Conservation (phyloP, 192 early-diverging fungal species). For the Umbelopsis isabellina region DNA sequence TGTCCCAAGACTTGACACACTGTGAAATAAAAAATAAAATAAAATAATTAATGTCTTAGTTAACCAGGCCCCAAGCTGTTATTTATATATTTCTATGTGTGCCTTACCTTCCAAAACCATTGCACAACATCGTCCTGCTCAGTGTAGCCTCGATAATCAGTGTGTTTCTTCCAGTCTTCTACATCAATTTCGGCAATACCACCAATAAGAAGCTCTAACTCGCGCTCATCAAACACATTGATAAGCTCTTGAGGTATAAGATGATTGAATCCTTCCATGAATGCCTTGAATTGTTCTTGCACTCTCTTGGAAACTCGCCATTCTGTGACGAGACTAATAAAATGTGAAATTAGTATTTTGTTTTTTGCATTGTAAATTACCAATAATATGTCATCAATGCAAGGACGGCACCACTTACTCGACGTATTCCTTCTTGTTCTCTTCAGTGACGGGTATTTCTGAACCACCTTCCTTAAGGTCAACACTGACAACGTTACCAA, state of each 20-base stretch:
- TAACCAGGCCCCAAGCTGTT: no score
- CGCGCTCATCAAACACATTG: constrained; percentile 93
- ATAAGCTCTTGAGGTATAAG: constrained; percentile 92
- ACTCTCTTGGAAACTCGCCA: constrained; percentile 86
- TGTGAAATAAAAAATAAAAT: constrained; percentile 11
- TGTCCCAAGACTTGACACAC: constrained; percentile 81
- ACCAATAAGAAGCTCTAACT: constrained; percentile 95
- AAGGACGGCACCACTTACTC: constrained; percentile 48
- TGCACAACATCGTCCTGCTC: constrained; percentile 90
- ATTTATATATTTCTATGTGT: no score
- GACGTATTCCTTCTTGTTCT: constrained; percentile 94
- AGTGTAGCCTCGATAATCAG: constrained; percentile 93
- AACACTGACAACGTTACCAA: constrained; percentile 82
- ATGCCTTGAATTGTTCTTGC: constrained; percentile 91
- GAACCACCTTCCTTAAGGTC: constrained; percentile 85
- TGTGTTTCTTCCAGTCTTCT: constrained; percentile 97
- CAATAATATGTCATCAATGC: no score
- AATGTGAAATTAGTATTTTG: background rate
- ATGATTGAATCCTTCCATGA: constrained; percentile 91
- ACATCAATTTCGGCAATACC: constrained; percentile 93
- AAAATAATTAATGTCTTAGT: background rate
- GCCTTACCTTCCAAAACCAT: constrained; percentile 89
- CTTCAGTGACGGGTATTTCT: constrained; percentile 87
- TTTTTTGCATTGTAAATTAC: no score
- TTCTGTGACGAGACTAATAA: constrained; percentile 67